Base-by-base conservation (phyloP, 371 early-diverging fungal genomes). In the Entomophthora muscae region DNA sequence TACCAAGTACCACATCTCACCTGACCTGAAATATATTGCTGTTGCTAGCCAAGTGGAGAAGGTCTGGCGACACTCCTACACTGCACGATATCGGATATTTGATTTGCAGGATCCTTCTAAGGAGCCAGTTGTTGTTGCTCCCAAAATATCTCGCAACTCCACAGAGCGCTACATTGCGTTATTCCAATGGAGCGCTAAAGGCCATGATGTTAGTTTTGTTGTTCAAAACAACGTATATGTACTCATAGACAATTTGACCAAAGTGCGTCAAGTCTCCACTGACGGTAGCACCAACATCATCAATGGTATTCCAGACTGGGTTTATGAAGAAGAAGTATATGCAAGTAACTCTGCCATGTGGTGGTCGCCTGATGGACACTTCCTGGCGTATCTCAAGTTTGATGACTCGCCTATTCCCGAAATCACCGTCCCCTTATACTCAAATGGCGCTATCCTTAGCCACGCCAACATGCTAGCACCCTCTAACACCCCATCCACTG, bases 241-340 rank as follows among this genome's bases (percentile, higher is more conserved):
- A 1, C 5, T 42, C 22, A 78, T 74, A 7, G 72, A 85, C 12
- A 84, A 88, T 62, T 75, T 86, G 63, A 63, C 69, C 53, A 71
- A 72, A 3, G 82, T 86, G 54, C 78, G 76, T 42, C 84, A 83
- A 53, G 71, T 96, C 32, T 95, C 97, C 0, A 78, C 75, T 65
- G 93, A 93, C 70, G 96, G 97, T 7, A 83, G 86, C 22, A 71
- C 70, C 27, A 77, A 76, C 5, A 79, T 93, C n/a, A 86, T 93
- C 69, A 95, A 96, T 69, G 98, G 97, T 7, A 76, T 95, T 13
- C 84, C 93, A 27, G 98, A 97, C 72, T 98, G 98, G 98, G 95
- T 96, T 0, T 96, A 97, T 67, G 97, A 95, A 75, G 95, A 97
- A 71, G 95, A 97, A 67, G 89, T 97, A 0, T 80, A 89, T 56